phyloP scores from a whole-genome alignment of 768 basidiomycete species.

The Leccinum arenicola region DNA sequence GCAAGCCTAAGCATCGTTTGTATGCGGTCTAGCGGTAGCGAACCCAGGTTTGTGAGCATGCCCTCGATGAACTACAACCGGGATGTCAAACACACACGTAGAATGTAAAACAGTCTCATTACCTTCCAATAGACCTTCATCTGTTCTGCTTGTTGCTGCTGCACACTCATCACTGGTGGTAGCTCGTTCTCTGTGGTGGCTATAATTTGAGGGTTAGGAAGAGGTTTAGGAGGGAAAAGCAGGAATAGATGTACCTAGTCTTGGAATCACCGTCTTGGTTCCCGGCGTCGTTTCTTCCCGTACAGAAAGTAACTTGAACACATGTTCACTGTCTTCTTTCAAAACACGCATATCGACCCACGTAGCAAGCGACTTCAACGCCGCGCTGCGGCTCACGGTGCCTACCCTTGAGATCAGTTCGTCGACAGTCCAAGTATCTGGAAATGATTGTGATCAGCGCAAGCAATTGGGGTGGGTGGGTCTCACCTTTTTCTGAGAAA shows the following conservation, averaged over 20 bases:
- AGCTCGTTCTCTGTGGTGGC: slow-evolving; percentile 44
- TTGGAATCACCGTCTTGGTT: slow-evolving; percentile 19
- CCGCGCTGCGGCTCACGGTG: slow-evolving; percentile 57
- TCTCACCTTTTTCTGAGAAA: slow-evolving; percentile 66
- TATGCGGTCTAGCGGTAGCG: slow-evolving; percentile 76
- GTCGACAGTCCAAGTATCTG: slow-evolving; percentile 70
- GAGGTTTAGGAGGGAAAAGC: neutral
- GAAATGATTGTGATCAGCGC: neutral
- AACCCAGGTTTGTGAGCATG: slow-evolving; percentile 85
- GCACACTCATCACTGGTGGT: slow-evolving; percentile 50
- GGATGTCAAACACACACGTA: slow-evolving; percentile 1
- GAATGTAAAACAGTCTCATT: neutral
- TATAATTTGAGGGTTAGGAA: neutral
- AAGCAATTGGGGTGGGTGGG: slow-evolving; percentile 2
- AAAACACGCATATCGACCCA: slow-evolving; percentile 86
- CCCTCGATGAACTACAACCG: slow-evolving; percentile 75
- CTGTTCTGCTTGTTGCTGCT: slow-evolving; percentile 80
- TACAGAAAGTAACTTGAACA: slow-evolving; percentile 64
- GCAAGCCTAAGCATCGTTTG: slow-evolving; percentile 86
- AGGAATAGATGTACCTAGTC: slow-evolving; percentile 21
- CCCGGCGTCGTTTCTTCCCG: slow-evolving; percentile 44
- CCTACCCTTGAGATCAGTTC: slow-evolving; percentile 66
- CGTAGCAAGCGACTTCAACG: slow-evolving; percentile 72
- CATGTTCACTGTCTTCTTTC: slow-evolving; percentile 59
- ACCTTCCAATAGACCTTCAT: slow-evolving; percentile 91